Base-by-base conservation (phyloP, 169 alveolate genomes). In the Fabrea salina region DNA sequence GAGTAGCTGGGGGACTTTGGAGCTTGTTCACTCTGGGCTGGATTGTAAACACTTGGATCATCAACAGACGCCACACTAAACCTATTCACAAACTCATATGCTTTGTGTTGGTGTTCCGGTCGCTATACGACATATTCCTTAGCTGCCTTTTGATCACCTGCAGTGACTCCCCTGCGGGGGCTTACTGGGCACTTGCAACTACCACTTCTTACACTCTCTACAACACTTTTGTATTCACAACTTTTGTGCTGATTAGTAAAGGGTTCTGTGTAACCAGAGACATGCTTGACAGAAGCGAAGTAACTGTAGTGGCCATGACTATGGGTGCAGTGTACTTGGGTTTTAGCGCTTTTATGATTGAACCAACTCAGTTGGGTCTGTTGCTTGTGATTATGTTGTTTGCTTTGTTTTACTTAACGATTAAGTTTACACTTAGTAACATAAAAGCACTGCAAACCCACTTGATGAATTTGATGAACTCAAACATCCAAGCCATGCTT, bases 271-370 rank as follows among this genome's bases (percentile, higher is more conserved):
- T 68, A 0, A 37, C 41, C 44, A 33, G 78, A 13, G 57, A 43
- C 1, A 16, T n/a, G 6, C 66, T 68, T 43, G 41, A 44, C 35
- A 68, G 78, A 68, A 43, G 7, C 13, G 78, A 68, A 43, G 30
- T 68, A 16, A 68, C 66, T 1, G 27, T 32, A 11, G 32, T 68
- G 35, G 78, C 78, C 2, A 43, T 68, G 40, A 44, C 41, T 1
- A 68, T 68, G 78, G 78, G 78, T 22, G 7, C 35, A 47, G 67
- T 44, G n/a, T 68, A 68, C 37, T 43, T 68, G 8, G 64, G 66
- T 1, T 68, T 68, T 32, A 43, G 61, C 44, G 78, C 78, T 40
- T 68, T 25, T 68, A 13, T 68, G 16, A 68, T 68, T 11, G 66
- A 37, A 25, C 78, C 13, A 19, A 27, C 7, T n/a, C 22, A 47